Base-by-base conservation (phyloP, 31 red algal genomes). In the Asparagopsis taxiformis region DNA sequence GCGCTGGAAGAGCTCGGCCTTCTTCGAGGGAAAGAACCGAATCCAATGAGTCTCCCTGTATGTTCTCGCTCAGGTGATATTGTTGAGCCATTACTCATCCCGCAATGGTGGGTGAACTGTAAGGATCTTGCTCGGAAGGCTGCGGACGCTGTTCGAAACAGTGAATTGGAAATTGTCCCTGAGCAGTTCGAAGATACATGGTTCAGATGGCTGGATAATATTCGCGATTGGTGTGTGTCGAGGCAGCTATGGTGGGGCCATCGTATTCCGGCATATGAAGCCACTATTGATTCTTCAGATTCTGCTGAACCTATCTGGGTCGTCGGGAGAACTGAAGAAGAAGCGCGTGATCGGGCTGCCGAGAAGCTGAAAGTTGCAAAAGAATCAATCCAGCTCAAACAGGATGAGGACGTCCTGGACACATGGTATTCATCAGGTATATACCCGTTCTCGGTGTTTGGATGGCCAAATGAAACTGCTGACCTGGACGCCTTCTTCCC, bases 191-290 rank as follows among this genome's bases (percentile, higher is more conserved):
- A 59, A 23, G 28, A 28, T 29, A 80, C 67, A 8, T 58, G 28
- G 7, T 25, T 30, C 39, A 65, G 59, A 32, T 99, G 97, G 97
- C 50, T 99, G 19, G 89, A 87, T 33, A 93, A 99, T 25, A 93
- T 93, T 56, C 88, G 66, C 4, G 93, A 96, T 25, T 99, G 97
- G 97, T 99, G 97, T 37, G 81, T 99, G 10, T 91, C 84, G 0
- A 84, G 97, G 33, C 97, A 99, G 65, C 61, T 99, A 19, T 99
- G 97, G 97, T 99, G 97, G 97, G 97, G 92, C 1, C 97, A 96
- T 75, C 89, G 89, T 29, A 87, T 99, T 36, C 97, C 97, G 0
- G 97, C 92, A 8, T 99, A 85, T 66, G 81, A 91, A 31, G 80
- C 84, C 23, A 41, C 37, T 66, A 63, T 77, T 20, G 55, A 84